Base-by-base conservation (phyloP, 306 rosid genomes). In the Glycyrrhiza uralensis region DNA sequence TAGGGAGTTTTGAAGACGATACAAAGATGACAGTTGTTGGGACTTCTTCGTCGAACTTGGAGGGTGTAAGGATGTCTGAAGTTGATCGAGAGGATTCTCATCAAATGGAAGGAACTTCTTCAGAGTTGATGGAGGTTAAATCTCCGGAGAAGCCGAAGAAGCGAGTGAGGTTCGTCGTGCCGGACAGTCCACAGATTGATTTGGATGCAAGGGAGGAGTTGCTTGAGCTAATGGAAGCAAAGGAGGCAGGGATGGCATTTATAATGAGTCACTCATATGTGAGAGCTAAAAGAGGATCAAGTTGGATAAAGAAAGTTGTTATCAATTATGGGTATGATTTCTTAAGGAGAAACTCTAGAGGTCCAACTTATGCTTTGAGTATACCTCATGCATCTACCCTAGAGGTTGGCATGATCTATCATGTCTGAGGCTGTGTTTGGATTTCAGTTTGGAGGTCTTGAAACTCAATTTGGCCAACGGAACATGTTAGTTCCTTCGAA, bases 231-330 rank as follows among this genome's bases (percentile, higher is more conserved):
- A 92, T 82, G 97, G 96, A 91, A 69, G 97, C 99, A 30, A 89
- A 91, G 73, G 99, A 95, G 62, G 96, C 96, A 50, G 97, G 99
- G 39, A 80, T 89, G 93, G 96, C 97, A 75, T 95, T 91, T 66
- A 95, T 91, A 85, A 80, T 89, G 86, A 96, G 99, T 50, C 99
- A 95, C 67, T 91, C 96, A 7, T 95, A 91, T 74, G 96, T 91
- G 74, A 91, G 86, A 58, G 96, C 96, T 18, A 91, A 95, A 85
- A 89, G 95, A 23, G 99, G 93, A 23, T 95, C 99, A 45, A 86
- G 96, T 58, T 86, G 86, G 88, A 54, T 91, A 49, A 95, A 91
- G 82, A 88, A 62, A 71, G 75, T 87, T 58, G 99, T 83, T 51
- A 88, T 95, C 26, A 91, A 91, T 79, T 85, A 79, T 75, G 97